Evolutionary conservation across 2,329 filamentous ascomycete genomes (phyloP).

Genomic region (Rhynchosporium graminicola): DNA sequence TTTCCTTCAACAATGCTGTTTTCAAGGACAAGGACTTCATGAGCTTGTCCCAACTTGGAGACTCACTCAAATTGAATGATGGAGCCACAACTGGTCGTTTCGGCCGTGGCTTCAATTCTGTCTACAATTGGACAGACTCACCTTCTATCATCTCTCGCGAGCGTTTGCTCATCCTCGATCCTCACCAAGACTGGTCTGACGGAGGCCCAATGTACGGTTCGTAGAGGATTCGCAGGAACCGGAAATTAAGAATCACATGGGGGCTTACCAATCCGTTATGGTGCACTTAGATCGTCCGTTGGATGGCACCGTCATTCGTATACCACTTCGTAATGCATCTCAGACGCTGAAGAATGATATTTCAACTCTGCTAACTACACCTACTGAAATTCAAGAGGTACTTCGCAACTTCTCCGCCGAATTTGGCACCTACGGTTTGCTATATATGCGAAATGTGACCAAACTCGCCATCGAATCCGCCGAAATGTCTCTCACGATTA

Average conservation of each 20-base stretch:
- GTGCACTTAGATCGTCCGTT: slow-evolving; percentile 26
- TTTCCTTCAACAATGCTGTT: slow-evolving; percentile 40
- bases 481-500: slow-evolving; percentile 23
- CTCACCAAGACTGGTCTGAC: slow-evolving; percentile 40
- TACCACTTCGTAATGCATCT: slow-evolving; percentile 39
- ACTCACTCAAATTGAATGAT: slow-evolving; percentile 40
- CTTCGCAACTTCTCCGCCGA: slow-evolving; percentile 36
- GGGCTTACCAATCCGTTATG: slow-evolving; percentile 36
- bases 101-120: slow-evolving; percentile 43
- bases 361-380: slow-evolving; percentile 30
- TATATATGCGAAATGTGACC: slow-evolving; percentile 41
- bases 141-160: slow-evolving; percentile 41
- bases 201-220: slow-evolving; percentile 39
- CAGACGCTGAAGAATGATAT: slow-evolving; percentile 39
- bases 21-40: slow-evolving; percentile 40
- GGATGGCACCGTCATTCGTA: slow-evolving; percentile 41
- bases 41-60: slow-evolving; percentile 39
- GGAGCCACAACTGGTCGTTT: slow-evolving; percentile 41
- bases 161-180: slow-evolving; percentile 40
- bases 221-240: slow-evolving; percentile 29
- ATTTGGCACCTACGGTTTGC: slow-evolving; percentile 36
- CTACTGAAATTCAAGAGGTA: slow-evolving; percentile 36
- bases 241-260: slow-evolving; percentile 39
- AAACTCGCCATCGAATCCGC: slow-evolving; percentile 30
- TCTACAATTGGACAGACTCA: slow-evolving; percentile 44